Evolutionary conservation across 2,329 filamentous ascomycete genomes (phyloP), one percentile per base, ranked within the genome.

Genomic region (Neopestalotiopsis rosae): DNA sequence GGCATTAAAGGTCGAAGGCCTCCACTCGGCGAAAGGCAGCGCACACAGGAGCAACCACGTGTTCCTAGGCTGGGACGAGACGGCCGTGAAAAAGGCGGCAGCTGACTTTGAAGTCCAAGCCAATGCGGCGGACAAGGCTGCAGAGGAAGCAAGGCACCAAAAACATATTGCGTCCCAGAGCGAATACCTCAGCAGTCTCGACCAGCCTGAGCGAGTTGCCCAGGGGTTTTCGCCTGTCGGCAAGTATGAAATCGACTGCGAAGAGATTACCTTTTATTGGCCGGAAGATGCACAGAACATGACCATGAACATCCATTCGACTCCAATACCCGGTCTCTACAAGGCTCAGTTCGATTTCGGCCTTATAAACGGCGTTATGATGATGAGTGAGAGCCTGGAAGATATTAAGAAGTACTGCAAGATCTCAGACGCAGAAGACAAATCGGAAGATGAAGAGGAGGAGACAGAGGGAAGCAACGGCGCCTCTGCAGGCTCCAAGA

Each of bases 331-430:
- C 3, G 74, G 74, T 49, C 67, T 79, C 62, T 79, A 74, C 69
- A 70, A 75, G 67, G 76, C 70, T 49, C 71, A 73, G 17, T 77
- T 79, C 61, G 71, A 80, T 67, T 77, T 79, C 68, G 74, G 78
- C 20, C 68, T 77, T 32, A 42, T 79, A 4, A 70, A 77, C 32
- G 77, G 77, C 49, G 71, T 76, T 28, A 77, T 79, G 74, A 66
- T 77, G 3, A 62, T 78, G 14, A 73, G 74, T 2, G 69, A 69
- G 49, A 69, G 17, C 64, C 65, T 52, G 17, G 17, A 17, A n/a
- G 45, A 17, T n/a, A 17, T 52, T 17, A 17, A n/a, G 17, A 52
- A 7, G 45, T 52, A 52, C 20, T n/a, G 45, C n/a, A 52, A n/a
- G 17, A 52, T 52, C 4, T 10, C 45, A 52, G 45, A 52, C 45